Conservation (phyloP, 495 filamentous ascomycete genomes). For the Podospora australis region DNA sequence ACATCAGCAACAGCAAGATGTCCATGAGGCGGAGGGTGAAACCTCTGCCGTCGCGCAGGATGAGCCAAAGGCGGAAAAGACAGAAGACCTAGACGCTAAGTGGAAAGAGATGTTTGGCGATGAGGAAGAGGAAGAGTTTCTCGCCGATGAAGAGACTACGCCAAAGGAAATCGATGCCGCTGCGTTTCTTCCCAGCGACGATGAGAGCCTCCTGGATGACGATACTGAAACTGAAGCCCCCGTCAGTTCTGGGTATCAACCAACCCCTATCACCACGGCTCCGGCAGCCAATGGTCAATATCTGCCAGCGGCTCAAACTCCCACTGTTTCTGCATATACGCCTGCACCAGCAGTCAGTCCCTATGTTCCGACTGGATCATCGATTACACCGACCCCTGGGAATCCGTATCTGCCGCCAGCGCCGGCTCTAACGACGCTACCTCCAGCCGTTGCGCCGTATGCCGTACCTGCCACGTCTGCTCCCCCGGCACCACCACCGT, state of each 20-base stretch:
- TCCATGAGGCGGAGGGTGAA: background rate
- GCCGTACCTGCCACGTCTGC: slow-evolving; percentile 30
- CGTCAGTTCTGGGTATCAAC: slow-evolving; percentile 6
- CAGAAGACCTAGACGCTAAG: slow-evolving; percentile 60
- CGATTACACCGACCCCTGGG: slow-evolving; percentile 23
- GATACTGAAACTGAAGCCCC: slow-evolving; percentile 27
- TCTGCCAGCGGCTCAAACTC: slow-evolving; percentile 21
- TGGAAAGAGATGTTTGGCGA: slow-evolving; percentile 84
- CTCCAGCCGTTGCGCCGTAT: slow-evolving; percentile 27
- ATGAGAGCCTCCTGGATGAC: slow-evolving; percentile 66
- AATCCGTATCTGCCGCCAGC: slow-evolving; percentile 30
- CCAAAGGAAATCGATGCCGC: slow-evolving; percentile 44
- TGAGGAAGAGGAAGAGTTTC: slow-evolving; percentile 63
- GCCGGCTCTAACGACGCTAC: slow-evolving; percentile 17
- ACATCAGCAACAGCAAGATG: background rate
- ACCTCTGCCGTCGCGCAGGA: slow-evolving; percentile 7
- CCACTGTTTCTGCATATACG: background rate
- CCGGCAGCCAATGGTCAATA: slow-evolving; percentile 28
- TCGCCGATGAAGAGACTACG: slow-evolving; percentile 31
- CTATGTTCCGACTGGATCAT: slow-evolving; percentile 21
- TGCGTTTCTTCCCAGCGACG: slow-evolving; percentile 61
- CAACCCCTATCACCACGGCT: slow-evolving; percentile 5
- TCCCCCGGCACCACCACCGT: slow-evolving; percentile 37
- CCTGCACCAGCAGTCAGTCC: slow-evolving; percentile 10
- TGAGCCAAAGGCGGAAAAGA: slow-evolving; percentile 16